Percentiles rank a stretch among this genome's conserved stretches.
These are phyloP conservation scores for Drechslera avenae DNA, from an alignment of 2,329 filamentous ascomycete genomes.

Conservation along the genomic window DNA sequence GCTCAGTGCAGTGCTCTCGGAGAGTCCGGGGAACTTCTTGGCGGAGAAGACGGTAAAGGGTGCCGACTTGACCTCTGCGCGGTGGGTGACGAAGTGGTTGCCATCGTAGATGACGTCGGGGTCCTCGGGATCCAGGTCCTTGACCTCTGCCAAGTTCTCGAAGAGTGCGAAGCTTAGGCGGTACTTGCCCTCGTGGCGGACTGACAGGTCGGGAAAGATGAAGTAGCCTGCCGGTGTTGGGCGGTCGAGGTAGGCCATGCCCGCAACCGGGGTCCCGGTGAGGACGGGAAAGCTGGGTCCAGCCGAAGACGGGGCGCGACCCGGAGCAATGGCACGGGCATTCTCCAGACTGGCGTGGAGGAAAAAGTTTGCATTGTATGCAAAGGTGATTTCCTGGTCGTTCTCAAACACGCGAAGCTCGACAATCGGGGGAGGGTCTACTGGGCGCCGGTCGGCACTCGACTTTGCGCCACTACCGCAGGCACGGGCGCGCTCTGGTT, in stretches of 20 bases:
- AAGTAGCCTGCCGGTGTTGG: constrained; percentile 85
- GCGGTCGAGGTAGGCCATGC: constrained; percentile 93
- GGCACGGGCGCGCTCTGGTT: constrained; percentile 90
- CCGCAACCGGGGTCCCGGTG: constrained; percentile 91
- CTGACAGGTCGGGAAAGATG: constrained; percentile 94
- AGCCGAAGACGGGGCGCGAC: constrained; percentile 69
- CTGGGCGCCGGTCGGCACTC: constrained; percentile 80
- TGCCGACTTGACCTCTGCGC: constrained; percentile 85
- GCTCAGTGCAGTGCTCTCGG: constrained; percentile 86
- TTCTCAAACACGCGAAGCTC: constrained; percentile 86
- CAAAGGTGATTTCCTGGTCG: constrained; percentile 72
- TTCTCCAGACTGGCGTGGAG: constrained; percentile 88
- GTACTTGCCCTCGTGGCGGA: constrained; percentile 93
- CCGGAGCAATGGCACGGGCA: constrained; percentile 80
- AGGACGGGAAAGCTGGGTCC: constrained; percentile 76
- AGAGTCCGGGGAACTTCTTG: constrained; percentile 96
- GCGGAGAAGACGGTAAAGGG: constrained; percentile 92
- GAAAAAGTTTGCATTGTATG: constrained; percentile 97
- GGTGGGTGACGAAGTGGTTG: constrained; percentile 72
- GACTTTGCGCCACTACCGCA: constrained; percentile 94
- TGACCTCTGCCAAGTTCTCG: constrained; percentile 85
- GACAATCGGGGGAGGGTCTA: constrained; percentile 93
- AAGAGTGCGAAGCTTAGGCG: constrained; percentile 90
- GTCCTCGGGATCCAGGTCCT: constrained; percentile 70
- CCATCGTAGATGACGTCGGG: constrained; percentile 50